Percentiles rank a stretch among this genome's conserved stretches.
Conservation (phyloP, 2,329 filamentous ascomycete genomes). For the Aureobasidium sp. region DNA sequence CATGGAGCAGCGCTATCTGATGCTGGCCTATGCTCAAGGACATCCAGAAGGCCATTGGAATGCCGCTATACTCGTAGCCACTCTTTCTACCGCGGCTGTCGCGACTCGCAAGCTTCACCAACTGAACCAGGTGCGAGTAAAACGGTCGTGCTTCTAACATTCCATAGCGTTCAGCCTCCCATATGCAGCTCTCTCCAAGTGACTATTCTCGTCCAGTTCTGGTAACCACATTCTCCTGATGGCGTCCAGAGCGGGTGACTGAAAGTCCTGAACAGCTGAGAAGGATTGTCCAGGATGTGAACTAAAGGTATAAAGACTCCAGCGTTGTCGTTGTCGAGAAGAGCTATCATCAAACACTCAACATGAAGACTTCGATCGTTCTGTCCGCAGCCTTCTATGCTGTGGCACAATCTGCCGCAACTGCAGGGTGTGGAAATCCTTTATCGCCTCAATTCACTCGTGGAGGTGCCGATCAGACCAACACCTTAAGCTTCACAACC, state of each 20-base stretch:
- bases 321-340: neutral
- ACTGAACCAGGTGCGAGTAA: neutral
- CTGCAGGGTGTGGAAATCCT: conserved; percentile 18
- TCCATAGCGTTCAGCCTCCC: neutral
- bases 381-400: neutral
- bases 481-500: conserved; percentile 17
- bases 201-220: neutral
- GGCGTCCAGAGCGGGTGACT: neutral
- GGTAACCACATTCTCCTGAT: neutral
- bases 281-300: neutral
- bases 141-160: conserved; percentile 1
- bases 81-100: neutral
- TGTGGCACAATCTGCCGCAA: neutral
- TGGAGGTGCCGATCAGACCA: conserved; percentile 17
- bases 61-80: neutral
- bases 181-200: neutral
- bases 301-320: neutral
- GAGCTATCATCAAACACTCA: neutral
- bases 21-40: too few relatives aligned
- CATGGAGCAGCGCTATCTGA: too few relatives aligned
- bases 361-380: neutral
- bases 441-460: conserved; percentile 15
- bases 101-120: neutral
- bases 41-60: too few relatives aligned
- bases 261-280: neutral